Evolutionary conservation across 345 rosid species (phyloP).

Genomic region (Gossypium turneri): DNA sequence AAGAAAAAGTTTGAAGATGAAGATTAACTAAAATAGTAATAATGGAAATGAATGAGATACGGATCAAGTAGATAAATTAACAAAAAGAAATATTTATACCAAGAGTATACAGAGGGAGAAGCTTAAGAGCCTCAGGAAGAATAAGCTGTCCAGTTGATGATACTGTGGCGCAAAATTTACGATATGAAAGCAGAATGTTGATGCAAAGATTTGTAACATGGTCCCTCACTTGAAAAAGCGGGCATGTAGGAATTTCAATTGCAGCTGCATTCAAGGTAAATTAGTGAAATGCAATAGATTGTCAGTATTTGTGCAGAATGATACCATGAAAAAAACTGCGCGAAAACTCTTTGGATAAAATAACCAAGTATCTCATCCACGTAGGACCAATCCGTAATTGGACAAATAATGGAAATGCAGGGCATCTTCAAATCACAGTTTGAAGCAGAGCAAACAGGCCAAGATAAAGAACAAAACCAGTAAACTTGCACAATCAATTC

Average conservation of each 20-base stretch:
- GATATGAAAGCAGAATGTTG: conserved; percentile 74
- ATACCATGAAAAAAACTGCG: background rate
- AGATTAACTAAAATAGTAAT: background rate
- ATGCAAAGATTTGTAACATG: conserved; percentile 68
- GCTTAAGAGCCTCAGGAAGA: conserved; percentile 97
- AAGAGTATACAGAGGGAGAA: conserved; percentile 82
- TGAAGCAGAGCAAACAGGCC: background rate
- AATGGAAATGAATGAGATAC: background rate
- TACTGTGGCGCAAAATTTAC: conserved; percentile 94
- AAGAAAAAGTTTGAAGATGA: background rate
- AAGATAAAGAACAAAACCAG: background rate
- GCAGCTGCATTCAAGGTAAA: conserved; percentile 46
- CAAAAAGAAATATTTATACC: conserved; percentile 43
- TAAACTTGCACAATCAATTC: background rate
- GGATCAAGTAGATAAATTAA: background rate
- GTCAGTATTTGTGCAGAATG: conserved; percentile 9
- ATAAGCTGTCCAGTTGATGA: conserved; percentile 92
- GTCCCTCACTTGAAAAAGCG: conserved; percentile 60
- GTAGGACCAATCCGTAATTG: background rate
- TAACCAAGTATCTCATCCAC: background rate
- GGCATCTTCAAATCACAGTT: conserved; percentile 3
- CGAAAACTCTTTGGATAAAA: background rate
- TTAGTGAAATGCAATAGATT: background rate
- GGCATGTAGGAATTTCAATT: conserved; percentile 62
- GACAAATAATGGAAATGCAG: background rate